These are phyloP conservation scores for Pseudogymnoascus destructans DNA, from an alignment of 2,329 filamentous ascomycete genomes.

Conservation along the genomic window DNA sequence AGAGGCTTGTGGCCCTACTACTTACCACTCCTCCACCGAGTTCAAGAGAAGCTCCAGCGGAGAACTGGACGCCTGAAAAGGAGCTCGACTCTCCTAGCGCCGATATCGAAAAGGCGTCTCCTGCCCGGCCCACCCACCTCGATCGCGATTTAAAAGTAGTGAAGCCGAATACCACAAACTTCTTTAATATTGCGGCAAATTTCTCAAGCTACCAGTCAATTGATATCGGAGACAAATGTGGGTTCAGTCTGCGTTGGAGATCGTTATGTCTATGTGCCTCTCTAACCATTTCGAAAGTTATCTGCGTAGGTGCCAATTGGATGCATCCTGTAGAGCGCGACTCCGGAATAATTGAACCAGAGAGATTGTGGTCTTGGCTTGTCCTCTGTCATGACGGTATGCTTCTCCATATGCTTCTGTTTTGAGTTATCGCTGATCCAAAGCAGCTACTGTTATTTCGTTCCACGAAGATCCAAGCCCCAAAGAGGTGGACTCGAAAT, in stretches of 20 bases:
- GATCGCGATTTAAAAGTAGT: conserved; percentile 1
- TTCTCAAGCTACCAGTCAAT: conserved; percentile 68
- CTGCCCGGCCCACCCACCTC: conserved; percentile 15
- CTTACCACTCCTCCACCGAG: conserved; percentile 37
- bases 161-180: conserved; percentile 14
- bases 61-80: conserved; percentile 11
- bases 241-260: conserved; percentile 16
- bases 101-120: conserved; percentile 18
- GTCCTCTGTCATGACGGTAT: conserved; percentile 51
- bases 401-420: conserved; percentile 12
- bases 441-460: conserved; percentile 51
- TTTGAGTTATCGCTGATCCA: conserved; percentile 14
- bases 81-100: conserved; percentile 11
- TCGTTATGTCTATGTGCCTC: background rate
- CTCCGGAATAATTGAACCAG: conserved; percentile 20
- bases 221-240: conserved; percentile 54
- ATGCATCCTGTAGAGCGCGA: conserved; percentile 32
- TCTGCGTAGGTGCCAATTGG: conserved; percentile 61
- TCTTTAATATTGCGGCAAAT: conserved; percentile 45
- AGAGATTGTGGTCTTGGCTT: conserved; percentile 56
- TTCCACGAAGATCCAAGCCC: conserved; percentile 45
- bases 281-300: conserved; percentile 32
- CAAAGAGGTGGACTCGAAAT: conserved; percentile 28
- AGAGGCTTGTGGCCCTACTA: conserved; percentile 51
- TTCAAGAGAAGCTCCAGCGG: conserved; percentile 17